A percentile compares a stretch with the other conserved stretches of the same genome.
phyloP scores from a whole-genome alignment of 495 filamentous ascomycete species.

The Xylaria castorea region DNA sequence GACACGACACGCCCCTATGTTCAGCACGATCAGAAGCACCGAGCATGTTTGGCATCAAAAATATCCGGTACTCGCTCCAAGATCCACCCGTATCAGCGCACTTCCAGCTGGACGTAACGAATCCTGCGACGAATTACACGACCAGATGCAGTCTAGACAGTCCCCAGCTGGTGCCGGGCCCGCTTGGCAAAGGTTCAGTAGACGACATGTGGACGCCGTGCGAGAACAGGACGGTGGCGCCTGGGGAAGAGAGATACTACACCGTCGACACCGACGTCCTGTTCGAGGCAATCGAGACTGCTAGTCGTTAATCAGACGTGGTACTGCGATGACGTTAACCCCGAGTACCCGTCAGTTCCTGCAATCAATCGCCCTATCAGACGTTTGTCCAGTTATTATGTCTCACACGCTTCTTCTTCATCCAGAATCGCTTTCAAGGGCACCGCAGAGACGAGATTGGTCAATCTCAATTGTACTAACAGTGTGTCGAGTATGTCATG shows the following conservation, averaged over 20 bases:
- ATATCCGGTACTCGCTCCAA: not conserved
- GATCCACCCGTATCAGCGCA: not conserved
- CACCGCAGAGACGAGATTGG: not conserved
- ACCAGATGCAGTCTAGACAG: not conserved
- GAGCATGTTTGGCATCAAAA: not conserved
- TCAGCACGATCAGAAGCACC: slow-evolving; percentile 7
- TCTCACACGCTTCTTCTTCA: not conserved
- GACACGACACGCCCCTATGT: not conserved
- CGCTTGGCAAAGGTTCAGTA: not conserved
- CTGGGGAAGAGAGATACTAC: not conserved
- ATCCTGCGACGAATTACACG: not conserved
- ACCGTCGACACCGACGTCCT: slow-evolving; percentile 5
- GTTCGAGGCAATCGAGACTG: not conserved
- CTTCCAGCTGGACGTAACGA: not conserved
- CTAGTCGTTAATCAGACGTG: not conserved
- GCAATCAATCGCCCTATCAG: not conserved
- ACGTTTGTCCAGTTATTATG: not conserved
- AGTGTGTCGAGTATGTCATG: not conserved
- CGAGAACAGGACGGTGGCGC: not conserved
- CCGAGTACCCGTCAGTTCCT: not conserved
- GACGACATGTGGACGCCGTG: slow-evolving; percentile 15
- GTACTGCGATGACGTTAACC: not conserved
- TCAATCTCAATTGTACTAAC: not conserved
- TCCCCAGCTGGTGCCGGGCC: not conserved
- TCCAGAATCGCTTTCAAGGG: not conserved